These are phyloP conservation scores for Sarocladium brachiariae DNA, from an alignment of 2,329 filamentous ascomycete species.

Conservation along the genomic window DNA sequence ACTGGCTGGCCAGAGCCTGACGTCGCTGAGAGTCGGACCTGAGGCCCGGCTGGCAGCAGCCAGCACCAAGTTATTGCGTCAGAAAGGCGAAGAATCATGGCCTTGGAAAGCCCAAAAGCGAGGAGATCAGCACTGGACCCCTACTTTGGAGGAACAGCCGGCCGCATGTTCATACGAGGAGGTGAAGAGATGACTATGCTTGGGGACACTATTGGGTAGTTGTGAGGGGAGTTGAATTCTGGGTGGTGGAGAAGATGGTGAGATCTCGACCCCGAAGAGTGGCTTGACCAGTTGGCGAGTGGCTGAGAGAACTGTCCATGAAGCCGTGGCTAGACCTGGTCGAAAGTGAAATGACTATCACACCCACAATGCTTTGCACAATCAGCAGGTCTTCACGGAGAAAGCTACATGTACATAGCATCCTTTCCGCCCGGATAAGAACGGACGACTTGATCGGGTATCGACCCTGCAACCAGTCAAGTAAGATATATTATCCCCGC, in stretches of 20 bases:
- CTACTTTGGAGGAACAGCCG: slow-evolving; percentile 1
- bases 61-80: neutral
- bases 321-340: no score
- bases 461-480: no score
- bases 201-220: neutral
- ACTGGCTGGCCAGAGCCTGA: no score
- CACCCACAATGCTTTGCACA: no score
- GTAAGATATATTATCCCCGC: no score
- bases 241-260: no score
- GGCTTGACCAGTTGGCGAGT: no score
- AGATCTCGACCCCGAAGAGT: slow-evolving; percentile 7
- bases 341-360: no score
- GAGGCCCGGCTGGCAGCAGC: neutral
- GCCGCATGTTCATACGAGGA: slow-evolving; percentile 4
- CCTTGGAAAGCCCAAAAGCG: neutral
- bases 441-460: no score
- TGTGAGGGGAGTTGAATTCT: slow-evolving; percentile 1
- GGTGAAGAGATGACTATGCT: neutral
- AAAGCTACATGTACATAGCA: no score
- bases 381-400: no score
- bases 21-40: neutral
- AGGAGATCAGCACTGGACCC: slow-evolving; percentile 8
- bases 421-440: no score
- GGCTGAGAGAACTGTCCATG: neutral
- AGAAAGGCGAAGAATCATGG: slow-evolving; percentile 7